Base-by-base conservation (phyloP, 1,139 yeast genomes). In the Debaryomycetaceae sp. region DNA sequence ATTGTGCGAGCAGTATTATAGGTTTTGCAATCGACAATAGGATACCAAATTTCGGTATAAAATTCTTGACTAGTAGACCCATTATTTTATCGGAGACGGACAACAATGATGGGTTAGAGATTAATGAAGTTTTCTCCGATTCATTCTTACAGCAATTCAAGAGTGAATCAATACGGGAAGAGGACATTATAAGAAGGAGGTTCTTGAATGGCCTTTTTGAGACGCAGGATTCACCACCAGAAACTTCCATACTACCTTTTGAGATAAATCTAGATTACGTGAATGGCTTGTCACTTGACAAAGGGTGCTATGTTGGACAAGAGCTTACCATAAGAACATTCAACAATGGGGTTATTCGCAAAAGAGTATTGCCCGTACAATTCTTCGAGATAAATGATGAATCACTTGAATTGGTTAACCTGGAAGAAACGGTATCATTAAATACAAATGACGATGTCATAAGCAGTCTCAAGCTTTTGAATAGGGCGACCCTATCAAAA, bases 221-320 rank as follows among this genome's bases (percentile, higher is more conserved):
- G 58, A 78, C 84, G 0, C 63, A 66, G 5, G 83, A 79, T 53
- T 62, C 70, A 0, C 60, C 71, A 1, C 65, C 63, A 36, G 71
- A 66, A 11, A 55, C 53, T 3, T 57, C 83, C 5, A 63, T 87
- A 1, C 66, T 93, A 8, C 98, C 99, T 0, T 78, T 93, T 53
- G 99, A 95, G 56, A 75, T 81, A 48, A 88, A 89, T 60, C 69
- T 91, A 51, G 99, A 95, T 63, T 82, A 78, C 56, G 80, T 81
- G 68, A 85, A 87, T 53, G 96, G 97, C 1, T 77, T 91, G 14
- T 88, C 93, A 44, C 78, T 85, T 43, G 81, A 90, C 54, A 93
- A 93, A 62, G 99, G 99, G 3, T 93, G 99, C 62, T 93, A 93
- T 56, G 85, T 89, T 20, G 99, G 99, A 0, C 99, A 93, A 63